These are phyloP conservation scores for Tylopilus cervinicoccineus DNA, from an alignment of 768 basidiomycete genomes.

Conservation along the genomic window DNA sequence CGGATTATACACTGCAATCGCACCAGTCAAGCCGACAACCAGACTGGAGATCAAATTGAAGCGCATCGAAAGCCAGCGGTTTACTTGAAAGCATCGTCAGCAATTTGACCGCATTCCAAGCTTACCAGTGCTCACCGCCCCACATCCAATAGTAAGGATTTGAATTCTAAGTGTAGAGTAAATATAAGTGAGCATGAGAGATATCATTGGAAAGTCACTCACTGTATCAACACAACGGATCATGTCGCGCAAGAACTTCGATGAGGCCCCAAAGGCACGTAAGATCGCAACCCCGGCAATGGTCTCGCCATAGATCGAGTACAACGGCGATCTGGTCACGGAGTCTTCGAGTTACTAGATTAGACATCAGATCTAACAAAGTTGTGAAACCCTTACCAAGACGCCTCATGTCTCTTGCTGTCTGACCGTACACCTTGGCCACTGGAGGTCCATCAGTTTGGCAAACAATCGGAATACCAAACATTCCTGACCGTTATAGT, in stretches of 20 bases:
- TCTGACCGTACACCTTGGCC: constrained; percentile 68
- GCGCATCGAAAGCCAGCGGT: constrained; percentile 86
- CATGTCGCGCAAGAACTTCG: constrained; percentile 85
- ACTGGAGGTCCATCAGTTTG: constrained; percentile 23
- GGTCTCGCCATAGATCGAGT: constrained; percentile 46
- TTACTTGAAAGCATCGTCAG: constrained; percentile 46
- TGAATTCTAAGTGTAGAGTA: constrained; percentile 36
- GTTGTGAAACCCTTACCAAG: constrained; percentile 44
- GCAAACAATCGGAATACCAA: background rate
- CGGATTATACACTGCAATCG: constrained; percentile 63
- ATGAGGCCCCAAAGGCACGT: constrained; percentile 84
- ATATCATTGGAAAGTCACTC: constrained; percentile 21
- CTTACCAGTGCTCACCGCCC: constrained; percentile 50
- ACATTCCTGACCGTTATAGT: constrained; percentile 61
- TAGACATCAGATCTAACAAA: background rate
- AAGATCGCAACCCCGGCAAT: constrained; percentile 53
- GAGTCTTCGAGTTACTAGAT: constrained; percentile 32
- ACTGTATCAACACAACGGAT: constrained; percentile 78
- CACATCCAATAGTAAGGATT: constrained; percentile 91
- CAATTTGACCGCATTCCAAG: background rate
- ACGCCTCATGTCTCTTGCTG: constrained; percentile 81
- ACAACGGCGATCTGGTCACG: constrained; percentile 45
- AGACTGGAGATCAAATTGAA: constrained; percentile 78
- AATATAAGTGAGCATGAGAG: constrained; percentile 1
- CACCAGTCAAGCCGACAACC: constrained; percentile 69